These are phyloP conservation scores for Debaryomyces tyrocola DNA, from an alignment of 805 yeast genomes.

Conservation along the genomic window DNA sequence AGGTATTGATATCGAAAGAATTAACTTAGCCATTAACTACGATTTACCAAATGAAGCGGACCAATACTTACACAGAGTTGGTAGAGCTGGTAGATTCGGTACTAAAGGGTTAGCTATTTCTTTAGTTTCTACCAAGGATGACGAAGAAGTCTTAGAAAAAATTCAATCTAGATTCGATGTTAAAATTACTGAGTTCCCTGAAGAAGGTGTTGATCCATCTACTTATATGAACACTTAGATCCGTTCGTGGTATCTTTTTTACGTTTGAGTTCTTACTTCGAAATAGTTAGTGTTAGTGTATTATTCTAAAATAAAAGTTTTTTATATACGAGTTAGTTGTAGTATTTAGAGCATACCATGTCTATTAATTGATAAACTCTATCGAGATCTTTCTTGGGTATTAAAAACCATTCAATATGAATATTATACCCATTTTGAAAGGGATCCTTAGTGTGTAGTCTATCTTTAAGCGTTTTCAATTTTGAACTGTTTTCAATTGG, in stretches of 20 bases:
- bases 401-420: conserved; percentile 59
- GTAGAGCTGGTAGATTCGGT: conserved; percentile 99
- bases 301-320: conserved; percentile 1
- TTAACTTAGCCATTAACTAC: conserved; percentile 95
- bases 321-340: not conserved
- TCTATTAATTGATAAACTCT: conserved; percentile 35
- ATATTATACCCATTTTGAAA: conserved; percentile 23
- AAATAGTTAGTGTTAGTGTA: not conserved
- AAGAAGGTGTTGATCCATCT: conserved; percentile 95
- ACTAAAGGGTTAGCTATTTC: conserved; percentile 97
- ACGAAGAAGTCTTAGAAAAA: conserved; percentile 84
- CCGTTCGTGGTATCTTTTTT: not conserved
- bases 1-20: conserved; percentile 99
- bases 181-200: conserved; percentile 92
- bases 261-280: not conserved
- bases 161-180: conserved; percentile 98
- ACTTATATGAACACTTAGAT: conserved; percentile 91
- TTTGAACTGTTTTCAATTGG: not conserved
- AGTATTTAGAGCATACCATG: conserved; percentile 13
- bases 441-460: conserved; percentile 5
- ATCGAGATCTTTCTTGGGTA: conserved; percentile 43
- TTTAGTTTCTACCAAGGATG: conserved; percentile 81
- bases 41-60: conserved; percentile 96
- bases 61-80: conserved; percentile 98
- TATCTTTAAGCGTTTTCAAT: not conserved